Percentiles rank a stretch among this genome's conserved stretches.
phyloP scores from a whole-genome alignment of 2,329 filamentous ascomycete species.

The Botrytis tulipae region DNA sequence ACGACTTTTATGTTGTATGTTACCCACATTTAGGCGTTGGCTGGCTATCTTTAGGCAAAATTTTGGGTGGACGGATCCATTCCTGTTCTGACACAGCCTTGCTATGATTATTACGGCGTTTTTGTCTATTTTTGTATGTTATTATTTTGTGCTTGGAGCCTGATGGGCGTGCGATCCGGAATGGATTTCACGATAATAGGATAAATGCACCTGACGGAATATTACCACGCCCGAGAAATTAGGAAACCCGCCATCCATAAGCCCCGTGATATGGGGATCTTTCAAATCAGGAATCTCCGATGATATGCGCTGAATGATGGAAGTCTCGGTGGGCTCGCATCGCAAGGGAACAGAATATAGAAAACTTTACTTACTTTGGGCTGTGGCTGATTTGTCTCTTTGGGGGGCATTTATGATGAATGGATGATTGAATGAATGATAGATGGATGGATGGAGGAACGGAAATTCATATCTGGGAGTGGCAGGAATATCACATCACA shows the following conservation, averaged over 20 bases:
- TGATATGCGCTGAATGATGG: neutral
- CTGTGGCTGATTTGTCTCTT: neutral
- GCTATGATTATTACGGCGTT: neutral
- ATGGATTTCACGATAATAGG: neutral
- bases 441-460: neutral
- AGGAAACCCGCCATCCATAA: neutral
- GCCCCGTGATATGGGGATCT: neutral
- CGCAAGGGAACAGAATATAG: neutral
- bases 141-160: neutral
- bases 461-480: neutral
- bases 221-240: neutral
- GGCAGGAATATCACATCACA: neutral
- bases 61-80: neutral
- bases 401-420: neutral
- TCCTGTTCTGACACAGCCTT: neutral
- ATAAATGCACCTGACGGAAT: neutral
- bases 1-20: conserved; percentile 30
- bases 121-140: conserved; percentile 3
- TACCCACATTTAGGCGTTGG: conserved; percentile 14
- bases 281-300: neutral
- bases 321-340: neutral
- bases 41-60: neutral
- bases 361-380: neutral
- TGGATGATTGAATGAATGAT: neutral
- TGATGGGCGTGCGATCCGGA: neutral